Evolutionary conservation across 2,329 filamentous ascomycete species (phyloP).

Genomic region (Zymoseptoria passerinii): DNA sequence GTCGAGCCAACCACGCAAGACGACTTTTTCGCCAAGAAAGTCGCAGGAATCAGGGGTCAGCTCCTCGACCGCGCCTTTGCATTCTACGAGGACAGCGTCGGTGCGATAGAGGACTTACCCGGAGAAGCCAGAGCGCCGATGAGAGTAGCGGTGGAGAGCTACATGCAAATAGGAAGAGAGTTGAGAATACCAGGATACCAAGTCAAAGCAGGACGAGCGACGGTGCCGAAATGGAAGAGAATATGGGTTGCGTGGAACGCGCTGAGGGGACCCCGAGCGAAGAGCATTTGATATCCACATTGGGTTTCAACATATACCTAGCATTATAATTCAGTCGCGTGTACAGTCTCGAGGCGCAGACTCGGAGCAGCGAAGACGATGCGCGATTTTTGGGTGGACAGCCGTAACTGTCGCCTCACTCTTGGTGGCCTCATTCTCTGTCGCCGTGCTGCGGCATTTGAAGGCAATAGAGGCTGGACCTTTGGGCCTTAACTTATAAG

Average conservation of each 20-base stretch:
- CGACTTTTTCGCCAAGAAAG: constrained; percentile 39
- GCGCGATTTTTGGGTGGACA: too few relatives aligned
- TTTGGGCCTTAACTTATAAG: too few relatives aligned
- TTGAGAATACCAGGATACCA: constrained; percentile 41
- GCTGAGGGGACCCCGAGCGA: constrained; percentile 30
- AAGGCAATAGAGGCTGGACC: too few relatives aligned
- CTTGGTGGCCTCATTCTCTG: too few relatives aligned
- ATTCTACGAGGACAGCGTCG: constrained; percentile 48
- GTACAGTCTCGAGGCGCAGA: not conserved
- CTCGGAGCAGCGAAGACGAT: too few relatives aligned
- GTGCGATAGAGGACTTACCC: constrained; percentile 55
- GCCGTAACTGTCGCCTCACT: too few relatives aligned
- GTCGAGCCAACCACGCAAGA: constrained; percentile 10
- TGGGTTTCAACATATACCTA: not conserved
- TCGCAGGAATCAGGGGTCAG: constrained; percentile 45
- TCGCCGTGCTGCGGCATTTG: too few relatives aligned
- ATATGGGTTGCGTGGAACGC: constrained; percentile 52
- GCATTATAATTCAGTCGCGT: not conserved
- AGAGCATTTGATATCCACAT: constrained; percentile 5
- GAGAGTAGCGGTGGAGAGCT: constrained; percentile 63
- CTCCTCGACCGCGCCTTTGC: constrained; percentile 54
- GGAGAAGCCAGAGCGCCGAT: constrained; percentile 53
- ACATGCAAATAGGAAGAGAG: constrained; percentile 67
- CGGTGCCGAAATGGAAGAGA: constrained; percentile 42
- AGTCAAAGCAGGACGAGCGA: constrained; percentile 38